phyloP scores from a whole-genome alignment of 805 yeast genomes.

The Sugiyamaella chiloensis region DNA sequence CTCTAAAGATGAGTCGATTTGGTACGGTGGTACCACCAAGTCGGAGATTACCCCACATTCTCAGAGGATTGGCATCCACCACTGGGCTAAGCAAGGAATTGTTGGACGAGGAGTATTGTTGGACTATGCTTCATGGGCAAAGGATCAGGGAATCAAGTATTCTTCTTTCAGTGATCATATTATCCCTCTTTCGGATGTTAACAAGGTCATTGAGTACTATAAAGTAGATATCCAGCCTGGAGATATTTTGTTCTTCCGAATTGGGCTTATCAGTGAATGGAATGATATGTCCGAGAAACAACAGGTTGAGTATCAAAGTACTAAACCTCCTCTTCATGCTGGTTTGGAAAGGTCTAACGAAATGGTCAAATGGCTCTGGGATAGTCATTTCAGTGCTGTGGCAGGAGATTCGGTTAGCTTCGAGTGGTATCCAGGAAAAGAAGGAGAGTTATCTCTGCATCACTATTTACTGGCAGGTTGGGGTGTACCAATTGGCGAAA shows the following conservation, averaged over 20 bases:
- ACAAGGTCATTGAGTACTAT: slow-evolving; percentile 25
- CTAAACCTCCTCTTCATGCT: slow-evolving; percentile 10
- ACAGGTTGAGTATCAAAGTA: slow-evolving; percentile 8
- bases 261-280: slow-evolving; percentile 31
- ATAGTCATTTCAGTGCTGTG: slow-evolving; percentile 30
- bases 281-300: slow-evolving; percentile 15
- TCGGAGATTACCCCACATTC: slow-evolving; percentile 17
- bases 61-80: slow-evolving; percentile 22
- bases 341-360: slow-evolving; percentile 31
- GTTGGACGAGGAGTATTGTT: slow-evolving; percentile 36
- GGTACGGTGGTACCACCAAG: slow-evolving; percentile 12
- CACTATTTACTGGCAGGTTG: slow-evolving; percentile 30
- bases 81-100: slow-evolving; percentile 32
- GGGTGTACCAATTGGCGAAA: slow-evolving; percentile 37
- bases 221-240: slow-evolving; percentile 30
- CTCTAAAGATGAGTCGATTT: slow-evolving; percentile 26
- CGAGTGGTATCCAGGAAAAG: slow-evolving; percentile 26
- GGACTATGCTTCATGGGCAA: slow-evolving; percentile 33
- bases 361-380: slow-evolving; percentile 28
- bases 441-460: slow-evolving; percentile 8
- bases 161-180: slow-evolving; percentile 27
- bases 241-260: slow-evolving; percentile 32
- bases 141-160: slow-evolving; percentile 27
- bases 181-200: slow-evolving; percentile 26
- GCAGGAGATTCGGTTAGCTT: slow-evolving; percentile 32